Percentiles rank a stretch among this genome's conserved stretches.
Evolutionary conservation across 2,329 filamentous ascomycete species (phyloP).

Genomic region (Arthrobotrys musiformis): DNA sequence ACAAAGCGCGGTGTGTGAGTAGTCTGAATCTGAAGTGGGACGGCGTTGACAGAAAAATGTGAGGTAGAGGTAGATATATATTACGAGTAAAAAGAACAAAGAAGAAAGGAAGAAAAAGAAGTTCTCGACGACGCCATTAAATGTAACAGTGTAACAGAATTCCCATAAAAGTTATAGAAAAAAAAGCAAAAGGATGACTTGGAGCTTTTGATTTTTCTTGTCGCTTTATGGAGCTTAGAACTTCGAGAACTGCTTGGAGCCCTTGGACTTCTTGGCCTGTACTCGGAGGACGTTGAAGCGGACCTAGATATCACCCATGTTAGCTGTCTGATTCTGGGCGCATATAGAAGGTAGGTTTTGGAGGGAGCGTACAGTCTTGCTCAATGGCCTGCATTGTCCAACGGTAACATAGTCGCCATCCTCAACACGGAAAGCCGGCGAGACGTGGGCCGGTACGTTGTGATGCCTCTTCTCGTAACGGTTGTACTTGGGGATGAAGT

Average conservation of each 20-base stretch:
- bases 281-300: conserved; percentile 99
- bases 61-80: conserved; percentile 38
- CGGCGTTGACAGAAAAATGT: conserved; percentile 14
- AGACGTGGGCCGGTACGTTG: conserved; percentile 99
- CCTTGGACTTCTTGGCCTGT: conserved; percentile 95
- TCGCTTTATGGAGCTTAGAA: conserved; percentile 81
- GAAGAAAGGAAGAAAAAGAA: conserved; percentile 18
- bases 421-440: conserved; percentile 99
- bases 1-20: conserved; percentile 15
- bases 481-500: conserved; percentile 99
- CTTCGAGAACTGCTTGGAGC: conserved; percentile 97
- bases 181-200: conserved; percentile 27
- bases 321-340: too few relatives aligned
- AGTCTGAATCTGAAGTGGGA: neutral
- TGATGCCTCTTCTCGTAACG: conserved; percentile 99
- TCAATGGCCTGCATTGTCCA: conserved; percentile 98
- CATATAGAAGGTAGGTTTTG: too few relatives aligned
- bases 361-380: conserved; percentile 98
- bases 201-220: conserved; percentile 3
- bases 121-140: conserved; percentile 56
- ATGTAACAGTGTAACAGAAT: conserved; percentile 51
- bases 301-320: conserved; percentile 69
- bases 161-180: conserved; percentile 36
- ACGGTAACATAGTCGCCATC: conserved; percentile 99
- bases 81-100: conserved; percentile 45